phyloP scores from a whole-genome alignment of 176 grass and related monocot genomes.

The Ananas comosus region DNA sequence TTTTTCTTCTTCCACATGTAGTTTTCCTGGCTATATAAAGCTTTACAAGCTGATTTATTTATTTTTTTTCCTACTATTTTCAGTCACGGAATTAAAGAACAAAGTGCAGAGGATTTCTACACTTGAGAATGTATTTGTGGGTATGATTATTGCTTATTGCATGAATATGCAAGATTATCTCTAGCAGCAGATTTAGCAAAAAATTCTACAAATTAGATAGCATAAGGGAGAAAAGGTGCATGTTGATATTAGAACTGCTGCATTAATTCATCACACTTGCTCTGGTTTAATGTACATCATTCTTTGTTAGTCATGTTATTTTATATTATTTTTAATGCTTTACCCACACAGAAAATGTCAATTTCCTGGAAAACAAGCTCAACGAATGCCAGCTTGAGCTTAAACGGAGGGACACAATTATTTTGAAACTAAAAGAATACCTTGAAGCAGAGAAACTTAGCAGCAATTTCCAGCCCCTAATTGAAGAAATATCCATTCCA shows the following conservation, averaged over 20 bases:
- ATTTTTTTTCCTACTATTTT: conserved; percentile 11
- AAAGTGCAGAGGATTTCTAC: conserved; percentile 59
- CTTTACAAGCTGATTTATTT: not conserved
- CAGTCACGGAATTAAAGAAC: conserved; percentile 58
- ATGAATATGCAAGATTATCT: not conserved
- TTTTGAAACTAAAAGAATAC: conserved; percentile 52
- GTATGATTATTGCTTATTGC: conserved; percentile 24
- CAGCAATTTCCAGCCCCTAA: conserved; percentile 37
- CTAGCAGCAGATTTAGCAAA: not conserved
- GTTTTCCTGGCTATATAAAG: conserved; percentile 1
- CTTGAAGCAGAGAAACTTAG: conserved; percentile 53
- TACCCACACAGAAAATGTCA: conserved; percentile 47
- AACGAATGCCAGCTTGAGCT: conserved; percentile 52
- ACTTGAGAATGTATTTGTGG: conserved; percentile 72
- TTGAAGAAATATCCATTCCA: conserved; percentile 79
- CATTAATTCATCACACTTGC: not conserved
- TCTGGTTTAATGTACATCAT: not conserved
- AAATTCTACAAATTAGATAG: not conserved
- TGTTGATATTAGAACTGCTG: not conserved
- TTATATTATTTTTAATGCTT: conserved; percentile 12
- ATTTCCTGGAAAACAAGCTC: conserved; percentile 60
- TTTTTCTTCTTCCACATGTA: not conserved
- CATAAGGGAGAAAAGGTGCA: no score
- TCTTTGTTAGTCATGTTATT: conserved; percentile 12
- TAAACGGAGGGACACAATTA: conserved; percentile 40